Base-by-base conservation (phyloP, 441 rosid species). In the Erysimum cheiri region DNA sequence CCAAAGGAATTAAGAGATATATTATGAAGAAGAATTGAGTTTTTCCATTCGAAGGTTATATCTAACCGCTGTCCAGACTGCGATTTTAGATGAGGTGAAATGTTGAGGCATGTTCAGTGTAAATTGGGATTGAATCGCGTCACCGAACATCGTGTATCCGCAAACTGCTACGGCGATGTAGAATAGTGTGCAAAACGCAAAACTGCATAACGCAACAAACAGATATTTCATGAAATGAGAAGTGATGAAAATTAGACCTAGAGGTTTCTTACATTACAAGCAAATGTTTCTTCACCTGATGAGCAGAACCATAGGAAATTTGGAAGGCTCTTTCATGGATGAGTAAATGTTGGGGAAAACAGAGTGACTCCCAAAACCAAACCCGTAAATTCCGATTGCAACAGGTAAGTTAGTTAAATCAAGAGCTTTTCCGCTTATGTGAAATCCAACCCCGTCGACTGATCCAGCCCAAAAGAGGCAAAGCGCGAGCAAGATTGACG, bases 391-490 rank as follows among this genome's bases (percentile, higher is more conserved):
- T 14, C 97, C 98, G 26, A 89, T 39, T 1, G 95, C 78, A 43
- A 89, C 81, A 17, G 98, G 87, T 32, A 93, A 57, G 69, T 82
- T 86, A 52, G 81, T 47, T 3, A 89, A 73, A 74, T 88, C 70
- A 3, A 91, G 55, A 56, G 74, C 77, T 41, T 80, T 74, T 46
- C 96, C 95, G 22, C 64, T 57, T 3, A 78, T 69, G 70, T 87
- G 92, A 77, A 89, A 87, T 33, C 96, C 94, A 4, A 91, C 75
- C 14, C 80, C 64, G 55, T 87, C 87, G 10, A 83, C 83, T 4
- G 79, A 75, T n/a, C 94, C 94, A 55, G 78, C 77, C 98, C 97
- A 89, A 6, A 91, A 59, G 80, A 93, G 84, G 87, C 93, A 91
- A 32, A 85, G 43, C 37, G 82, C 88, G 46, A 85, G 68, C 72